Base-by-base conservation (phyloP, 345 rosid genomes). In the Carallia brachiata region DNA sequence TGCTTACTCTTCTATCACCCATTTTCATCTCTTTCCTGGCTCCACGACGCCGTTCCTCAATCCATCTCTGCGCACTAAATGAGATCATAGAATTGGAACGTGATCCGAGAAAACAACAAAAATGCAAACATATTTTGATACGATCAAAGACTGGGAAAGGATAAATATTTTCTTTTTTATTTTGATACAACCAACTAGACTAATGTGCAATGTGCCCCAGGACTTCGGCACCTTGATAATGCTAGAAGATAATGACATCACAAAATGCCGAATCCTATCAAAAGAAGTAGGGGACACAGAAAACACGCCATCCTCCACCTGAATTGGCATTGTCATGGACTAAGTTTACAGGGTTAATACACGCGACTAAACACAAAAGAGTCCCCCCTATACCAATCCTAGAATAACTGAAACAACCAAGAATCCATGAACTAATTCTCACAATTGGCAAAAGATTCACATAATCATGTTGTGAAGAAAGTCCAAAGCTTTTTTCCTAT, bases 401-500 rank as follows among this genome's bases (percentile, higher is more conserved):
- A 74, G 58, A 60, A 67, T 66, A 59, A 65, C 52, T 55, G 50
- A 68, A 61, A 59, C 78, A 61, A 67, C 53, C 77, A 67, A 80
- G 59, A 53, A 52, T 36, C 79, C 72, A 32, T 56, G 1, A 61
- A n/a, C 47, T 13, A 63, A 36, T 54, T 66, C 69, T 48, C 48
- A 61, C 50, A 27, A 44, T 3, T 36, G 62, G 56, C 57, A 44
- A 27, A 58, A 23, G 56, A 62, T 70, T 53, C 65, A 7, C 53
- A 36, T 23, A 65, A 44, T 77, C 75, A 95, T 8, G 96, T 90
- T 19, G 97, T 92, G 79, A 92, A 81, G 80, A 95, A 90, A 36
- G 85, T 88, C 99, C 99, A 95, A 0, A 92, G 87, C 88, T 92
- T 95, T 88, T 92, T 95, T 60, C 93, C 90, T 3, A 95, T 75